Conservation (phyloP, 768 basidiomycete species). For the Kwoniella pini region DNA sequence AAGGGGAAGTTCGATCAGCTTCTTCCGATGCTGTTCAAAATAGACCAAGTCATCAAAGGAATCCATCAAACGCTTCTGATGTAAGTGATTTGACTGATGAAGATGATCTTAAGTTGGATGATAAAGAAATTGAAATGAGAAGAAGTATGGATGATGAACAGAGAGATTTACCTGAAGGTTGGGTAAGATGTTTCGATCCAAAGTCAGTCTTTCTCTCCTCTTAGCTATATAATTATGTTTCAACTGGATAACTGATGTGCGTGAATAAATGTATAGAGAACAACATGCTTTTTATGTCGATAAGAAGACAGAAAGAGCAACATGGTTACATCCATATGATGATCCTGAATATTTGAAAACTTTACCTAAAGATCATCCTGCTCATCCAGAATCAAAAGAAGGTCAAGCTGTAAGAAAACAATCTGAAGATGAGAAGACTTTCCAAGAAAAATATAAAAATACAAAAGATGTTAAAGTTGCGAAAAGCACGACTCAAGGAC, state of each 20-base stretch:
- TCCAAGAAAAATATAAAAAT: slow-evolving; percentile 5
- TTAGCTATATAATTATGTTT: too few relatives aligned
- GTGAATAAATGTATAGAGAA: slow-evolving; percentile 22
- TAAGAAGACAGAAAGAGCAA: slow-evolving; percentile 40
- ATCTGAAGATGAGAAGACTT: slow-evolving; percentile 27
- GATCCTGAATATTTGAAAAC: slow-evolving; percentile 47
- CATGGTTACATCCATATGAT: slow-evolving; percentile 54
- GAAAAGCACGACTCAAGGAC: neutral
- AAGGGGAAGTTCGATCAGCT: slow-evolving; percentile 4
- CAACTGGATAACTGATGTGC: too few relatives aligned
- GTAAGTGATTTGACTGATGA: slow-evolving; percentile 10
- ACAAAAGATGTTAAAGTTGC: neutral
- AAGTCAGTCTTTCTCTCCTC: slow-evolving; percentile 27
- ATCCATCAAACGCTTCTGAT: slow-evolving; percentile 5
- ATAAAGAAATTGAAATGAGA: slow-evolving; percentile 24
- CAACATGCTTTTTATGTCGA: slow-evolving; percentile 54
- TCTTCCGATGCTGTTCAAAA: slow-evolving; percentile 14
- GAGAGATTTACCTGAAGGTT: slow-evolving; percentile 51
- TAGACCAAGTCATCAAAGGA: slow-evolving; percentile 4
- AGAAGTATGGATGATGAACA: slow-evolving; percentile 52
- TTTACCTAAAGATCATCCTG: slow-evolving; percentile 50
- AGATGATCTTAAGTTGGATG: neutral
- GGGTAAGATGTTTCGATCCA: slow-evolving; percentile 52
- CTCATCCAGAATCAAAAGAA: slow-evolving; percentile 46
- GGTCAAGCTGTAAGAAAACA: slow-evolving; percentile 30